phyloP scores from a whole-genome alignment of 495 filamentous ascomycete genomes.

The Neurospora discreta region DNA sequence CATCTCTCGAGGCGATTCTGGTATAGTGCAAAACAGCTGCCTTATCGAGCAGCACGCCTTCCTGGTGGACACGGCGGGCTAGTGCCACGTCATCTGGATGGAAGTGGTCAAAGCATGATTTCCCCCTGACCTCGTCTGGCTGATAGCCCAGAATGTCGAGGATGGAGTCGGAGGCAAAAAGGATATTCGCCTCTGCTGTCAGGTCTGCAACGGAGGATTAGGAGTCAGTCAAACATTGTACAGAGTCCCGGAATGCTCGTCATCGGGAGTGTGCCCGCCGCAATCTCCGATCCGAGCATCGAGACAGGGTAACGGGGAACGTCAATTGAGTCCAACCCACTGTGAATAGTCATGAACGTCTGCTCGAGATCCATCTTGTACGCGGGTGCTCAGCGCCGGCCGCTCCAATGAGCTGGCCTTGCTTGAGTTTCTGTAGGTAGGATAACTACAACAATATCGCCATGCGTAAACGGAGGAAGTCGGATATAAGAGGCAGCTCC shows the following conservation, averaged over 20 bases:
- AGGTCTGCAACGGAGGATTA: constrained; percentile 42
- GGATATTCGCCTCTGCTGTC: constrained; percentile 62
- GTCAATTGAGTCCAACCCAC: constrained; percentile 38
- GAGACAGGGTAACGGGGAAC: constrained; percentile 4
- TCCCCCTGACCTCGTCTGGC: constrained; percentile 62
- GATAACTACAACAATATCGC: constrained; percentile 21
- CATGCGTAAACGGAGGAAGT: constrained; percentile 14
- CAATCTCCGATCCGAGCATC: neutral
- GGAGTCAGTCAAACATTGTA: constrained; percentile 1
- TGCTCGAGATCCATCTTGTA: constrained; percentile 56
- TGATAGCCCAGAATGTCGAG: constrained; percentile 72
- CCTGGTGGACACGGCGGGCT: constrained; percentile 59
- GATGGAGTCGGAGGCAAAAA: constrained; percentile 77
- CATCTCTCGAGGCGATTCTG: constrained; percentile 54
- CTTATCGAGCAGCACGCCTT: constrained; percentile 69
- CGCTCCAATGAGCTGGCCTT: constrained; percentile 25
- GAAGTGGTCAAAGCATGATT: constrained; percentile 79
- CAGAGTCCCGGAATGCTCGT: neutral
- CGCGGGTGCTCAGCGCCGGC: constrained; percentile 23
- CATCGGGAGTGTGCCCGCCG: neutral
- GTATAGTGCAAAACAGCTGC: constrained; percentile 78
- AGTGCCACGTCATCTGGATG: constrained; percentile 72
- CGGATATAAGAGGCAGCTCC: neutral
- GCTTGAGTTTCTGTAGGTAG: constrained; percentile 15
- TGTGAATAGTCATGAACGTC: constrained; percentile 90